Percentiles rank a stretch among this genome's conserved stretches.
Conservation (phyloP, 495 filamentous ascomycete species). For the Penicillium canescens region DNA sequence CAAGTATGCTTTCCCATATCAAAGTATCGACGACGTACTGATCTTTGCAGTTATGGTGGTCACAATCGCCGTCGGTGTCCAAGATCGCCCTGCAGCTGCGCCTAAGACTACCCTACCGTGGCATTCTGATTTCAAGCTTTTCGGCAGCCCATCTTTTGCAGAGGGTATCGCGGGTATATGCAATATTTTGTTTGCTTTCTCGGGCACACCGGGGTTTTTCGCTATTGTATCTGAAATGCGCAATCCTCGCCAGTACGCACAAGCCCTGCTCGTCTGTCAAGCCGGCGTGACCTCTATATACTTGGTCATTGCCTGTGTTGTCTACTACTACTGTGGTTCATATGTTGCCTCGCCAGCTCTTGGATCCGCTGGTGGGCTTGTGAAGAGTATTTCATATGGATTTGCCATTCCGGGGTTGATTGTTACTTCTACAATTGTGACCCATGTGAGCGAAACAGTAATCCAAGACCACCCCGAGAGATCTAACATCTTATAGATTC, state of each 20-base stretch:
- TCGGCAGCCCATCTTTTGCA: constrained; percentile 26
- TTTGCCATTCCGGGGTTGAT: constrained; percentile 60
- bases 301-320: constrained; percentile 58
- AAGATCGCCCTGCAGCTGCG: constrained; percentile 32
- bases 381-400: constrained; percentile 71
- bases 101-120: constrained; percentile 17
- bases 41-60: constrained; percentile 63
- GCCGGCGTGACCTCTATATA: constrained; percentile 59
- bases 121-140: constrained; percentile 23
- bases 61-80: constrained; percentile 61
- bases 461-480: constrained; percentile 48
- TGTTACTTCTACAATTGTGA: constrained; percentile 22
- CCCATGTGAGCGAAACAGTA: constrained; percentile 8
- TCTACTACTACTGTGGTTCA: constrained; percentile 68
- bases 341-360: constrained; percentile 67
- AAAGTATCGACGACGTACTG: constrained; percentile 12
- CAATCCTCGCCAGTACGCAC: constrained; percentile 56
- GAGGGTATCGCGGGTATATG: constrained; percentile 55
- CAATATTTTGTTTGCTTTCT: constrained; percentile 64
- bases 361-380: constrained; percentile 55
- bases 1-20: constrained; percentile 42
- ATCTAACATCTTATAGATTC: constrained; percentile 29
- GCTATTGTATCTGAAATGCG: constrained; percentile 73
- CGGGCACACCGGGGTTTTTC: constrained; percentile 64
- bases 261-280: constrained; percentile 47